phyloP scores from a whole-genome alignment of 306 rosid species.

The Corylus avellana region DNA sequence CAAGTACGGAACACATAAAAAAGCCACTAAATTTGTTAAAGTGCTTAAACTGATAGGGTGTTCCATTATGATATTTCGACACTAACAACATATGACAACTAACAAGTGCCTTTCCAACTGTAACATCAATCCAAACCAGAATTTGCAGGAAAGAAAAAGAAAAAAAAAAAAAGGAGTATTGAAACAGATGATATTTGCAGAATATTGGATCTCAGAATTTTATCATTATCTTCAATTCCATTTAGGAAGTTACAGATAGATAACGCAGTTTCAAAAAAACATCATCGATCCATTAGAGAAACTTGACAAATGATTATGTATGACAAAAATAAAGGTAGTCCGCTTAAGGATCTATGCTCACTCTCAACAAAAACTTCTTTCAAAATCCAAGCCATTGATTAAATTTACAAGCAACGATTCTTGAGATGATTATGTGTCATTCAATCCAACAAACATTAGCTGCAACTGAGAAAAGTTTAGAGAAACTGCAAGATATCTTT shows the following conservation, averaged over 20 bases:
- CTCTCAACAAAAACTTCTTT: background rate
- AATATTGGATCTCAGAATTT: slow-evolving; percentile 17
- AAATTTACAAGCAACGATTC: background rate
- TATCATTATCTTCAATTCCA: slow-evolving; percentile 33
- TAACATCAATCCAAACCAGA: background rate
- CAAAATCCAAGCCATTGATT: background rate
- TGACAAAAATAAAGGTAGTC: background rate
- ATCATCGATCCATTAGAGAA: background rate
- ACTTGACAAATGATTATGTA: background rate
- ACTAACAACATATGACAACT: background rate
- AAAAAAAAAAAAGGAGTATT: background rate
- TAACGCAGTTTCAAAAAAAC: slow-evolving; percentile 3
- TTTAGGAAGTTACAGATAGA: slow-evolving; percentile 32
- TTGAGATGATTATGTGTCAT: background rate
- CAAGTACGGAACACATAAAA: background rate
- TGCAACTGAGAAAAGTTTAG: background rate
- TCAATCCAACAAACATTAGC: background rate
- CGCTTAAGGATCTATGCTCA: background rate
- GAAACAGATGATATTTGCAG: background rate
- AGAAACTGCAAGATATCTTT: background rate
- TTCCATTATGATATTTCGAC: background rate
- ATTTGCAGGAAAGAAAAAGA: background rate
- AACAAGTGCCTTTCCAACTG: background rate
- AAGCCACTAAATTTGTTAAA: background rate
- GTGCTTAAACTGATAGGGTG: background rate